Evolutionary conservation across 2,329 filamentous ascomycete genomes (phyloP).

Genomic region (Penicillium digitatum): DNA sequence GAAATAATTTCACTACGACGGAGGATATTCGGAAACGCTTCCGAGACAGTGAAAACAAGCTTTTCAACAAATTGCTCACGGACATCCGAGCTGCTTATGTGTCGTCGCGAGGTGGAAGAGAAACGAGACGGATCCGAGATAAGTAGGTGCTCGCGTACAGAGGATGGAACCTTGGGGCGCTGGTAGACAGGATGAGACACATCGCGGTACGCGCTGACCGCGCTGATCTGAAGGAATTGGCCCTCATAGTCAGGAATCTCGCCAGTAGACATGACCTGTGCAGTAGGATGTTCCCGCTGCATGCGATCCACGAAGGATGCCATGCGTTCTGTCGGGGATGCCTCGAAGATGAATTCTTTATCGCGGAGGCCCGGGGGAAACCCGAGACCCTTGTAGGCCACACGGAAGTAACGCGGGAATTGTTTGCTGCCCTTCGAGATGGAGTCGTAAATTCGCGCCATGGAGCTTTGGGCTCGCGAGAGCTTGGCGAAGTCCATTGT

Average conservation of each 20-base stretch:
- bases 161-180: slow-evolving; percentile 74
- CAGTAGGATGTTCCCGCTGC: slow-evolving; percentile 82
- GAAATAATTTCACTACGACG: slow-evolving; percentile 79
- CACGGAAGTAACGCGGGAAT: slow-evolving; percentile 83
- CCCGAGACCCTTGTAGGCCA: slow-evolving; percentile 82
- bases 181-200: slow-evolving; percentile 80
- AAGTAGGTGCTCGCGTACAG: slow-evolving; percentile 81
- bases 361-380: slow-evolving; percentile 78
- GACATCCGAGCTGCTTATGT: slow-evolving; percentile 62
- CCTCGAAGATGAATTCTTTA: slow-evolving; percentile 91
- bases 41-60: slow-evolving; percentile 74
- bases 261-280: slow-evolving; percentile 69
- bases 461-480: slow-evolving; percentile 80
- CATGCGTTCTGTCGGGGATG: slow-evolving; percentile 69
- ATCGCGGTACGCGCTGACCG: slow-evolving; percentile 78
- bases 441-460: slow-evolving; percentile 86
- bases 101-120: slow-evolving; percentile 68
- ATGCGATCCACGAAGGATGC: slow-evolving; percentile 84
- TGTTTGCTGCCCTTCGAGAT: slow-evolving; percentile 76
- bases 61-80: slow-evolving; percentile 78
- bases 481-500: slow-evolving; percentile 89
- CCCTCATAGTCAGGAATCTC: slow-evolving; percentile 79
- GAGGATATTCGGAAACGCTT: slow-evolving; percentile 86
- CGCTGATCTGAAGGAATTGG: slow-evolving; percentile 79
- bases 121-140: slow-evolving; percentile 74